A percentile compares a stretch with the other conserved stretches of the same genome.
Conservation (phyloP, 2,329 filamentous ascomycete species). For the Samsoniella hepiali region DNA sequence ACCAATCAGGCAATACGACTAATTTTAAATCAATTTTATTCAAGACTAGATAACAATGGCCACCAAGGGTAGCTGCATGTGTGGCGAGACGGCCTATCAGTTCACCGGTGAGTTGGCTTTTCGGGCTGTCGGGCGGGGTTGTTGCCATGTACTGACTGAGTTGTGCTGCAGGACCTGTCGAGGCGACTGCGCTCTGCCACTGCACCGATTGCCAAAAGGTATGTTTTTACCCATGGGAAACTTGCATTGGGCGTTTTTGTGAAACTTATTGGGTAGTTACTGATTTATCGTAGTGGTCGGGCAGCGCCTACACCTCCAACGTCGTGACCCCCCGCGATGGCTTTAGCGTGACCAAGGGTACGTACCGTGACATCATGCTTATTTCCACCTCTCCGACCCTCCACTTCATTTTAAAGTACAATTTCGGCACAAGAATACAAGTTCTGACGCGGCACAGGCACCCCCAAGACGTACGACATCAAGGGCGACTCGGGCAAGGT, state of each 20-base stretch:
- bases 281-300: constrained; percentile 40
- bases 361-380: neutral
- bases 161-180: constrained; percentile 36
- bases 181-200: constrained; percentile 47
- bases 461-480: constrained; percentile 45
- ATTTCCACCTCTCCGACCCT: neutral
- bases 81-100: constrained; percentile 34
- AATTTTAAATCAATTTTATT: neutral
- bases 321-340: constrained; percentile 43
- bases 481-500: constrained; percentile 49
- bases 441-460: constrained; percentile 31
- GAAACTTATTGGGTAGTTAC: neutral
- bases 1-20: constrained; percentile 2
- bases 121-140: neutral
- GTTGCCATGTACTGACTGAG: neutral
- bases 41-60: constrained; percentile 13
- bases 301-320: constrained; percentile 54
- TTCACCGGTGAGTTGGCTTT: constrained; percentile 29
- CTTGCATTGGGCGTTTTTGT: neutral
- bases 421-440: neutral
- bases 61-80: constrained; percentile 36
- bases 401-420: too few species aligned
- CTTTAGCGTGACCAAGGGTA: constrained; percentile 50
- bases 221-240: neutral
- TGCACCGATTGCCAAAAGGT: constrained; percentile 55